Evolutionary conservation across 768 basidiomycete species (phyloP), one percentile per base, ranked within the genome.

Genomic region (Agaricus sinodeliciosus): DNA sequence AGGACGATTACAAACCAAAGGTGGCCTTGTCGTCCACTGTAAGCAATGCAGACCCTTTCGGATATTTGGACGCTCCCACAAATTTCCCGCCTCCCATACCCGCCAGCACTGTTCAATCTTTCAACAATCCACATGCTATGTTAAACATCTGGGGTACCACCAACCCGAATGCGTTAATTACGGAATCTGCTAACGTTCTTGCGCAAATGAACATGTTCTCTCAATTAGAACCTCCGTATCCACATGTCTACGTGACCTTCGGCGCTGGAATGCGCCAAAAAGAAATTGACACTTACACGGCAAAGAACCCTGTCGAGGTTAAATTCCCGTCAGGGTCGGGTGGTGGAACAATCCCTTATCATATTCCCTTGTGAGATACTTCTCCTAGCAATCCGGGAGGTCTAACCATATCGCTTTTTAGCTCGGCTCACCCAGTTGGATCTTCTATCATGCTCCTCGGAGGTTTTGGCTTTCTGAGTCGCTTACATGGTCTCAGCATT

Each of bases 181-280:
- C 46, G 25, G 52, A 48, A 12, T 46, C 45, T 5, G 53, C 67
- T 3, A 59, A 56, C 41, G 49, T 59, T 18, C 57, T 59, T 27
- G 48, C 52, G 27, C 69, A 56, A 63, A 57, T 71, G 40, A 69
- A 70, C 36, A 65, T 78, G 55, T 70, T 74, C 12, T 69, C 74
- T 1, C 77, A 79, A 18, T 75, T 78, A 4, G 76, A 76, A 46
- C 81, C 88, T 26, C 72, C 85, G 31, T 73, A 90, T 63, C 67
- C 82, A 2, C 80, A 87, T 49, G 87, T 86, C 34, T 93, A 81
- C 63, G 84, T 94, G 9, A 88, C 91, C 0, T 90, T 94, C 59
- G 91, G 91, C 18, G 84, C 92, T 4, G 93, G 93, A 2, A 83
- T 83, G 72, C 73, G 80, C 26, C 90, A 94, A 66, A 92, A 91